Evolutionary conservation across 192 early-diverging fungal genomes (phyloP).

Genomic region (Coemansia umbellata): DNA sequence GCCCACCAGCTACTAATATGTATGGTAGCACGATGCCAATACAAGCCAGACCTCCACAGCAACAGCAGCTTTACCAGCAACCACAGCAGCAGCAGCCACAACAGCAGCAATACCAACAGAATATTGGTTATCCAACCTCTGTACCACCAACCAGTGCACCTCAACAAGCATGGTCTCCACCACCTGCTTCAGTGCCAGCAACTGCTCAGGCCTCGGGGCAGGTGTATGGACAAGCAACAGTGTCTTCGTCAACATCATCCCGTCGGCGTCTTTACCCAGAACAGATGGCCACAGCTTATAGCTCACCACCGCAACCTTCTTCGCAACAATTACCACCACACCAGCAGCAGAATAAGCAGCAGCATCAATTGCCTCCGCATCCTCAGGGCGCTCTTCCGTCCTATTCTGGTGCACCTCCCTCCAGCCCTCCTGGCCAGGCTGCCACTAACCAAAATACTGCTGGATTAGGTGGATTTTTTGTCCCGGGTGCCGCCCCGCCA

Average conservation of each 20-base stretch:
- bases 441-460: slow-evolving; percentile 2
- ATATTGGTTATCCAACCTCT: slow-evolving; percentile 1
- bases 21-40: background rate
- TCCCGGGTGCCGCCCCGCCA: slow-evolving; percentile 35
- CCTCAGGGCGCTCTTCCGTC: slow-evolving; percentile 5
- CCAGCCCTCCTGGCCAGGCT: background rate
- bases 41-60: slow-evolving; percentile 20
- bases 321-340: too few relatives aligned
- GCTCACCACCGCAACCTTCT: slow-evolving; percentile 1
- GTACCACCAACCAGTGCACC: background rate
- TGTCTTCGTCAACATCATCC: slow-evolving; percentile 7
- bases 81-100: slow-evolving; percentile 1
- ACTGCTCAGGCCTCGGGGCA: background rate
- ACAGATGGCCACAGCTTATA: slow-evolving; percentile 24
- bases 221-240: background rate
- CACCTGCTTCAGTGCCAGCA: background rate
- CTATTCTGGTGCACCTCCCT: background rate
- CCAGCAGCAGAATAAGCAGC: slow-evolving; percentile 16
- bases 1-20: slow-evolving; percentile 6
- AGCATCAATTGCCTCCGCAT: slow-evolving; percentile 11
- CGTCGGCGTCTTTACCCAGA: slow-evolving; percentile 42
- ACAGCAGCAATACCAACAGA: slow-evolving; percentile 11
- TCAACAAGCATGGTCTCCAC: slow-evolving; percentile 1
- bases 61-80: slow-evolving; percentile 2
- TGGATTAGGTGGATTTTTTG: slow-evolving; percentile 38